These are phyloP conservation scores for Yamadazyma oceani DNA, from an alignment of 1,139 yeast genomes.

Conservation along the genomic window DNA sequence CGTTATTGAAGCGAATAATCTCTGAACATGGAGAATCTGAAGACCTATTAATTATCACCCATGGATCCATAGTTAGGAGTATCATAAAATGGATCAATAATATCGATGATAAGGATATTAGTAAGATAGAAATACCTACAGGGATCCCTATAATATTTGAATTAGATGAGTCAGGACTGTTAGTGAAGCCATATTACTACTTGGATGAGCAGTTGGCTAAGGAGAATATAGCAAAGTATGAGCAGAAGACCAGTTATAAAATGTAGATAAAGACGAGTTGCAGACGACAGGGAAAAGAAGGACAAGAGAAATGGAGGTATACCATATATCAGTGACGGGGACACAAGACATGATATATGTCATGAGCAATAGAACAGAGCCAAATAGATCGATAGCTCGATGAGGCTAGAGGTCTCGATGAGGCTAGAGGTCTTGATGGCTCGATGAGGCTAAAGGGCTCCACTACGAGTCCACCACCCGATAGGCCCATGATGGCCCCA, in stretches of 20 bases:
- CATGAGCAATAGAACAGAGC: too few species aligned
- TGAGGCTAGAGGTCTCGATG: too few species aligned
- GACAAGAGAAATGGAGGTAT: too few species aligned
- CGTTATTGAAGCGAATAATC: slow-evolving; percentile 50
- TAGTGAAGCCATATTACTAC: slow-evolving; percentile 51
- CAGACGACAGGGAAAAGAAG: too few species aligned
- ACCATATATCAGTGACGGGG: too few species aligned
- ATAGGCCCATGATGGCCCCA: too few species aligned
- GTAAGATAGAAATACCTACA: slow-evolving; percentile 70
- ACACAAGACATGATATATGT: too few species aligned
- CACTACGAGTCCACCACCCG: too few species aligned
- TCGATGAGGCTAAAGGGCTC: too few species aligned
- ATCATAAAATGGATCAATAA: slow-evolving; percentile 57
- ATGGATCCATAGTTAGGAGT: slow-evolving; percentile 75
- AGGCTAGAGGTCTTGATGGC: too few species aligned
- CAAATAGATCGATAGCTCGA: too few species aligned
- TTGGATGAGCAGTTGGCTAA: slow-evolving; percentile 71
- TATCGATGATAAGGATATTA: slow-evolving; percentile 62
- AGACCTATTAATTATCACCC: slow-evolving; percentile 65
- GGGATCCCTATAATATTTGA: slow-evolving; percentile 72
- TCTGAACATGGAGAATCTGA: slow-evolving; percentile 34
- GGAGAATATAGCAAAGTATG: slow-evolving; percentile 63
- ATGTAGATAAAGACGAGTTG: background rate
- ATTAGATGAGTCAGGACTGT: slow-evolving; percentile 43
- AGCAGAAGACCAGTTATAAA: slow-evolving; percentile 20